Evolutionary conservation across 768 basidiomycete genomes (phyloP).

Genomic region (Porphyrellus cyaneotinctus): DNA sequence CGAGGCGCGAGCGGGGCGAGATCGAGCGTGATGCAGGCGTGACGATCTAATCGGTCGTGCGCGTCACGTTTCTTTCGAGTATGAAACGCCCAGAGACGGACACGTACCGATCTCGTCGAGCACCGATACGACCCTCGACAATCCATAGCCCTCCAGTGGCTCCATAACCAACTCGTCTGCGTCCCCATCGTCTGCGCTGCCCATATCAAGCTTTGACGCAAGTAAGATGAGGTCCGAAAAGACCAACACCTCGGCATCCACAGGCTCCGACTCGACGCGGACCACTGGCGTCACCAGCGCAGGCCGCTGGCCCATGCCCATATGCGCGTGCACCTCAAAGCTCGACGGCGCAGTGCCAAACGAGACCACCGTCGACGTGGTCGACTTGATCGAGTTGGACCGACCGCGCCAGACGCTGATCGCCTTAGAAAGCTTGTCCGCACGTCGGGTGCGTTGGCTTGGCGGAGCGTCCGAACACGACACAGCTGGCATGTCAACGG

Average conservation of each 20-base stretch:
- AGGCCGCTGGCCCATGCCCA: background rate
- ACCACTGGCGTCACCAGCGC: constrained; percentile 17
- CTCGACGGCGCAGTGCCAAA: constrained; percentile 30
- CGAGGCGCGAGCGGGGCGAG: constrained; percentile 43
- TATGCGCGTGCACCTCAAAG: constrained; percentile 21
- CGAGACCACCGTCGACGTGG: constrained; percentile 24
- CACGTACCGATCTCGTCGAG: constrained; percentile 32
- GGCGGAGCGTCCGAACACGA: background rate
- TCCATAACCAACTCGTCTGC: constrained; percentile 36
- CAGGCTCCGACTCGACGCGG: constrained; percentile 23
- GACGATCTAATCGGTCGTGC: constrained; percentile 15
- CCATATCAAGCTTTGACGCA: constrained; percentile 28
- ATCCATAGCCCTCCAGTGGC: constrained; percentile 43
- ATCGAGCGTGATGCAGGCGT: constrained; percentile 42
- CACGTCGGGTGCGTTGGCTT: constrained; percentile 4
- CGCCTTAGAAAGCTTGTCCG: constrained; percentile 36
- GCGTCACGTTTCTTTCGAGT: background rate
- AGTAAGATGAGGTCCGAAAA: constrained; percentile 73
- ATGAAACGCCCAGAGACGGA: background rate
- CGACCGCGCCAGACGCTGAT: constrained; percentile 45
- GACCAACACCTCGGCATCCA: constrained; percentile 41
- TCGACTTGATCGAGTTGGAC: constrained; percentile 36
- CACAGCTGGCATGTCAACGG: background rate
- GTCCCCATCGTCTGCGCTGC: too few relatives aligned
- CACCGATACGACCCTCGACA: constrained; percentile 47